Evolutionary conservation across 768 basidiomycete species (phyloP).

Genomic region (Amanita subjunquillea): DNA sequence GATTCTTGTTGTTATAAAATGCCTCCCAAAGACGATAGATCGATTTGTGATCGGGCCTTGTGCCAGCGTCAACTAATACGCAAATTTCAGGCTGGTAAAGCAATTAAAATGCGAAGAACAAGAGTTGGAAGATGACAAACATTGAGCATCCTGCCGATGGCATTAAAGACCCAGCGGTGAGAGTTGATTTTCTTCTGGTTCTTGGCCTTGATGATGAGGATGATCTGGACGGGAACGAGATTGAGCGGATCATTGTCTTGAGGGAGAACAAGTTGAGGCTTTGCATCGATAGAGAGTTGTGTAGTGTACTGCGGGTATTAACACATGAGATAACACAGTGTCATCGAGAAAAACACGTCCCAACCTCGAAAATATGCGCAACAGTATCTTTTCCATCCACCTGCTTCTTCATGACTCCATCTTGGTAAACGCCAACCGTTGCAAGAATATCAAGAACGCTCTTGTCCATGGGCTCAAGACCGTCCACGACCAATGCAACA

Average conservation of each 20-base stretch:
- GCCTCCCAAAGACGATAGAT: conserved; percentile 95
- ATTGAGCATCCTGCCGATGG: conserved; percentile 72
- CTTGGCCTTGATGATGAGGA: conserved; percentile 85
- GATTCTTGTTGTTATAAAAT: conserved; percentile 68
- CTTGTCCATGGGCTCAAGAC: conserved; percentile 93
- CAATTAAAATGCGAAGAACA: not conserved
- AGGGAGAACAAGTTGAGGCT: conserved; percentile 85
- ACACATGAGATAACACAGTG: not conserved
- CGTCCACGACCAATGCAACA: conserved; percentile 86
- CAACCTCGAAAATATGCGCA: conserved; percentile 91
- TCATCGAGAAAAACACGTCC: conserved; percentile 4
- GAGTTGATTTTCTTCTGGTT: conserved; percentile 96
- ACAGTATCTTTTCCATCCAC: conserved; percentile 82
- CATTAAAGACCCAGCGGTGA: conserved; percentile 94
- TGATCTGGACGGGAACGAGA: conserved; percentile 86
- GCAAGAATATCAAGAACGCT: conserved; percentile 82
- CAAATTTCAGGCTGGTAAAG: conserved; percentile 71
- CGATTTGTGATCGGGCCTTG: conserved; percentile 92
- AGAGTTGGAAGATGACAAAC: conserved; percentile 23
- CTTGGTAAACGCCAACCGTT: conserved; percentile 88
- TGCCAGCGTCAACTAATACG: conserved; percentile 90
- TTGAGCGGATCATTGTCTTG: conserved; percentile 87
- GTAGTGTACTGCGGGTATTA: conserved; percentile 73
- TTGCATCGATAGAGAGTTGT: conserved; percentile 85
- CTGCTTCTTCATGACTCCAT: conserved; percentile 91